Evolutionary conservation across 345 rosid species (phyloP), one percentile per base, ranked within the genome.

Genomic region (Citrus hindsii): DNA sequence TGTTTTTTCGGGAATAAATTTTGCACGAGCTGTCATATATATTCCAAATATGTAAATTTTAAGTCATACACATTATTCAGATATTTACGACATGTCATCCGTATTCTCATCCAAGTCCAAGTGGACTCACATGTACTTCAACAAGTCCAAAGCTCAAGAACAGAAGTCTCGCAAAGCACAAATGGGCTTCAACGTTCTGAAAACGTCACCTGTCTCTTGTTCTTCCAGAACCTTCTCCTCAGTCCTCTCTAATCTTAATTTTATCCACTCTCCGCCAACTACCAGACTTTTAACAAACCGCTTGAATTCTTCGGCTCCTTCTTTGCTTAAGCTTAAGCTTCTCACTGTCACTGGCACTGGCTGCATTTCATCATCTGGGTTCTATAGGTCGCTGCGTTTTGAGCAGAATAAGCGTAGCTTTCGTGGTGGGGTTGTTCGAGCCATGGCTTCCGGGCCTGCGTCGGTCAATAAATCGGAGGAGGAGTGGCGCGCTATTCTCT

Each of bases 401-500:
- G 81, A 7, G 71, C 74, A 25, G 35, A 76, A 65, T 33, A 79
- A 74, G 24, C 90, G 91, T 67, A 33, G 85, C 72, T 87, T 88
- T 51, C 93, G 85, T 51, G 82, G 90, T 18, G 85, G 91, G 61
- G 69, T 79, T 51, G 76, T 86, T 25, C 75, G 84, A 1, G 86
- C 93, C 67, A 89, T 91, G 98, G 85, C 91, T 60, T 84, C 89
- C 55, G 84, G 87, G 80, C 53, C 90, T 66, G 94, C 89, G 37
- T 81, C 95, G 16, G 83, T 85, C 69, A 89, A 82, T 75, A 96
- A 92, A 84, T 85, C 99, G 1, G 97, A 96, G 74, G 98, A 92
- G 37, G 97, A 96, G 75, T 94, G 99, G 99, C 94, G 91, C 21
- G 92, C 92, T 24, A 62, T 92, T 81, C 88, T 95, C 22, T 89